Evolutionary conservation across 2,329 filamentous ascomycete genomes (phyloP).

Genomic region (Ceratocystis eucalypticola): DNA sequence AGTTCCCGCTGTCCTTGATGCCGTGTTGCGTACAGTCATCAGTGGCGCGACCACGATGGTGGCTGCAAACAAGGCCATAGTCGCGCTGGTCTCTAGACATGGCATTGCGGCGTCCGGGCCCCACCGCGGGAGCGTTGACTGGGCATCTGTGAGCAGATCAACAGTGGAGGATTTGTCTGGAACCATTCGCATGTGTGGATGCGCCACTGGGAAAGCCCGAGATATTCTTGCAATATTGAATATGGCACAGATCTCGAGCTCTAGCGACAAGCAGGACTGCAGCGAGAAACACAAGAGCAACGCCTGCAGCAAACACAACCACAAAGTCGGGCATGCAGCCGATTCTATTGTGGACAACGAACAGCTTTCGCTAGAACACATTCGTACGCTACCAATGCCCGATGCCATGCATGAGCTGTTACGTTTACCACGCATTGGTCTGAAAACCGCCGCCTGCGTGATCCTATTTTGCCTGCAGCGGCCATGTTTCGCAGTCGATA

Average conservation of each 20-base stretch:
- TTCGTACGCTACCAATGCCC: slow-evolving; percentile 33
- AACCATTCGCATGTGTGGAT: slow-evolving; percentile 56
- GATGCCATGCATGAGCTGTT: slow-evolving; percentile 39
- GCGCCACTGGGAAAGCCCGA: slow-evolving; percentile 56
- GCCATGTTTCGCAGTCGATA: slow-evolving; percentile 45
- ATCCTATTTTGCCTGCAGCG: slow-evolving; percentile 41
- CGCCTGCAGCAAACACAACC: not conserved
- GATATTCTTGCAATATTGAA: slow-evolving; percentile 63
- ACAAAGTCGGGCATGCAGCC: slow-evolving; percentile 33
- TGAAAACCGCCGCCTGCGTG: slow-evolving; percentile 45
- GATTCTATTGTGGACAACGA: not conserved
- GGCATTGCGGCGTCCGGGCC: slow-evolving; percentile 48
- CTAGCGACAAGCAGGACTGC: not conserved
- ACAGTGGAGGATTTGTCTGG: slow-evolving; percentile 47
- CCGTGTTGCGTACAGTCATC: slow-evolving; percentile 39
- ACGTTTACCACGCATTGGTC: slow-evolving; percentile 39
- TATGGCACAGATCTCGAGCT: slow-evolving; percentile 49
- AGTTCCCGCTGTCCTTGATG: slow-evolving; percentile 41
- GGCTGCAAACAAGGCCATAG: slow-evolving; percentile 50
- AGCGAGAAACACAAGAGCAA: not conserved
- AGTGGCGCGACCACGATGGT: slow-evolving; percentile 38
- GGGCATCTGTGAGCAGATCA: slow-evolving; percentile 54
- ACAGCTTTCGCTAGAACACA: slow-evolving; percentile 39
- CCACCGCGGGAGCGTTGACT: slow-evolving; percentile 60
- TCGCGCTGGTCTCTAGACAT: slow-evolving; percentile 49